Evolutionary conservation across 177 flowering plant genomes (phyloP).

Genomic region (Vitis hybrid): DNA sequence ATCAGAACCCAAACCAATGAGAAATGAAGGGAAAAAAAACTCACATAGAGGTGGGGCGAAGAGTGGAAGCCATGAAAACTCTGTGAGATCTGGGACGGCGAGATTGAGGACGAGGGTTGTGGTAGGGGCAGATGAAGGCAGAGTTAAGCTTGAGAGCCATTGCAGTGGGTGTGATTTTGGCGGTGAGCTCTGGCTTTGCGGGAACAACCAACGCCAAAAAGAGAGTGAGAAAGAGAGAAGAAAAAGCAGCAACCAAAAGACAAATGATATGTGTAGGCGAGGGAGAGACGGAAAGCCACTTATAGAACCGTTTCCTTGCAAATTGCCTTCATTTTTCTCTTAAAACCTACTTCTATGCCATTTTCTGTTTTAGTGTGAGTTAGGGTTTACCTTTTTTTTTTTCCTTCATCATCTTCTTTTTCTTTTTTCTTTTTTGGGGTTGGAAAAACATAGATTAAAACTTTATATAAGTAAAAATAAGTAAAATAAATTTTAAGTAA

Average conservation of each 20-base stretch:
- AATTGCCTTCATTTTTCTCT: background rate
- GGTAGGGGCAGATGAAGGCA: conserved; percentile 1
- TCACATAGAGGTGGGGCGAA: conserved; percentile 16
- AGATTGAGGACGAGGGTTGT: conserved; percentile 6
- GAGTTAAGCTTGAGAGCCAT: conserved; percentile 10
- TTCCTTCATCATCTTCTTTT: too few relatives aligned
- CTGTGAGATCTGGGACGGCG: conserved; percentile 20
- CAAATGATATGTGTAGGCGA: background rate
- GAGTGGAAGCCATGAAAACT: conserved; percentile 14
- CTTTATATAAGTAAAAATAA: too few relatives aligned
- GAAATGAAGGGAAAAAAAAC: conserved; percentile 3
- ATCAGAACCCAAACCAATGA: too few relatives aligned
- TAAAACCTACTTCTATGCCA: background rate
- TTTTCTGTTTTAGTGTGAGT: background rate
- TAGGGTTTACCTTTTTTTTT: background rate
- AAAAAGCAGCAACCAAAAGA: background rate
- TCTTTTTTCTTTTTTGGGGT: too few relatives aligned
- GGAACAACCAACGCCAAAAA: background rate
- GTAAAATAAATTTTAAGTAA: too few relatives aligned
- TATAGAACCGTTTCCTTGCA: background rate
- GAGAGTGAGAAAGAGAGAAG: background rate
- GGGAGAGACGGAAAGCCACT: background rate
- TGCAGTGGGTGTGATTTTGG: background rate
- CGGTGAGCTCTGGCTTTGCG: background rate
- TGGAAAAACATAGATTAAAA: too few relatives aligned